Evolutionary conservation across 139 green algal genomes (phyloP).

Genomic region (Ulvella scutata): DNA sequence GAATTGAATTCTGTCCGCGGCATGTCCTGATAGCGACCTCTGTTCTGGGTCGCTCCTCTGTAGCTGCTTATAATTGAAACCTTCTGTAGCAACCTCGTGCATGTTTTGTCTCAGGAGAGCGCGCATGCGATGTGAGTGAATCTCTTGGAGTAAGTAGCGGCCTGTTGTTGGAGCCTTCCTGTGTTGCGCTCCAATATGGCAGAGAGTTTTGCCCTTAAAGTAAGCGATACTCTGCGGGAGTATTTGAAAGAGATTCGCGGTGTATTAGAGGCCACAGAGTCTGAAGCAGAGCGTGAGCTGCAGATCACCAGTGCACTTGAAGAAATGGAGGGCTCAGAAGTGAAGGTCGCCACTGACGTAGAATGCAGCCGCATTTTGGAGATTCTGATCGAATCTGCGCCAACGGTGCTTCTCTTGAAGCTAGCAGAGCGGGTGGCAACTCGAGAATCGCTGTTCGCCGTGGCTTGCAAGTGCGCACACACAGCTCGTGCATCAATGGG

Average conservation of each 20-base stretch:
- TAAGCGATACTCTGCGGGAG: not conserved
- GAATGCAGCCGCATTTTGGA: not conserved
- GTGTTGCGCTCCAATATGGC: not conserved
- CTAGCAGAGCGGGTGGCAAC: not conserved
- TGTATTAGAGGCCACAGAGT: not conserved
- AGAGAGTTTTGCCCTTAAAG: not conserved
- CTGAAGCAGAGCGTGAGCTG: not conserved
- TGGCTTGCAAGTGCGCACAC: not conserved
- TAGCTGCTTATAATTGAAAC: too few relatives aligned
- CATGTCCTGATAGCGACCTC: too few relatives aligned
- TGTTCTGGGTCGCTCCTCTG: too few relatives aligned
- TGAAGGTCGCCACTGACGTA: not conserved
- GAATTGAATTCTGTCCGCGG: too few relatives aligned
- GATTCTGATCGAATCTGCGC: not conserved
- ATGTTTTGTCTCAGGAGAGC: too few relatives aligned
- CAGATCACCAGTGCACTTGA: not conserved
- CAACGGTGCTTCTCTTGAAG: not conserved
- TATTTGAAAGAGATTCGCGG: not conserved
- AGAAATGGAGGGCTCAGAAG: not conserved
- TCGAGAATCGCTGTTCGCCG: not conserved
- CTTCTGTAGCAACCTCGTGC: too few relatives aligned
- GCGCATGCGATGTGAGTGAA: too few relatives aligned
- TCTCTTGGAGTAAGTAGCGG: too few relatives aligned
- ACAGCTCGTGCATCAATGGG: not conserved
- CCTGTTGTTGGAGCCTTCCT: too few relatives aligned